These are phyloP conservation scores for Mytilinidion resinicola DNA, from an alignment of 495 filamentous ascomycete genomes.

Conservation along the genomic window DNA sequence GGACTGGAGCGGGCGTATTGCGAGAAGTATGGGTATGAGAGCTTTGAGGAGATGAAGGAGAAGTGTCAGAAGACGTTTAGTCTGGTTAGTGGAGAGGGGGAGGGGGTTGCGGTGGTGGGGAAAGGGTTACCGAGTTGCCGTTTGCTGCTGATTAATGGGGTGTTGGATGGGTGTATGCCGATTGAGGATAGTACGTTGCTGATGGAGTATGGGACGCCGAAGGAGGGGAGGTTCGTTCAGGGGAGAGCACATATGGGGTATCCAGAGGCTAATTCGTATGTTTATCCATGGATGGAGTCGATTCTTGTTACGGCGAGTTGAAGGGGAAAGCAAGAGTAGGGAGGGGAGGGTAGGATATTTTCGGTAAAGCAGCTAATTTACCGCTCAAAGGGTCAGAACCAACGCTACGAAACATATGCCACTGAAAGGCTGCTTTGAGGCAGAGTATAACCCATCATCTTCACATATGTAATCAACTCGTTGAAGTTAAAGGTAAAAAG, in stretches of 20 bases:
- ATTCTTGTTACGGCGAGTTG: conserved; percentile 7
- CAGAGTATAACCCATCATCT: too few species aligned
- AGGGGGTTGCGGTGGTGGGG: conserved; percentile 39
- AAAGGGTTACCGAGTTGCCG: conserved; percentile 49
- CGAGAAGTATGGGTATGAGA: conserved; percentile 58
- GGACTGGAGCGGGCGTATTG: conserved; percentile 15
- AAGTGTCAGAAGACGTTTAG: conserved; percentile 63
- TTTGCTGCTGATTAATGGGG: conserved; percentile 55
- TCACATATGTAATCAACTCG: too few species aligned
- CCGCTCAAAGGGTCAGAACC: too few species aligned
- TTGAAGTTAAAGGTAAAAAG: too few species aligned
- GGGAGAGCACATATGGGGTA: conserved; percentile 19
- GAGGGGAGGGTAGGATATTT: not conserved
- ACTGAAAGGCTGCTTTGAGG: too few species aligned
- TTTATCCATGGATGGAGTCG: conserved; percentile 23
- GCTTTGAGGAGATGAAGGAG: conserved; percentile 51
- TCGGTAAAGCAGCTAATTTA: too few species aligned
- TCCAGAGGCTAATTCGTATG: conserved; percentile 16
- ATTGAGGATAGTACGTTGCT: conserved; percentile 68
- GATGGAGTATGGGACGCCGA: conserved; percentile 64
- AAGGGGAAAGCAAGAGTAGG: not conserved
- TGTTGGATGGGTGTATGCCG: conserved; percentile 54
- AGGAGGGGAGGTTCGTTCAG: conserved; percentile 52
- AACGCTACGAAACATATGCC: too few species aligned
- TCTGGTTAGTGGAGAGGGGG: conserved; percentile 53